Conservation (phyloP, 257 asterid genomes). For the Solanum microdontum region DNA sequence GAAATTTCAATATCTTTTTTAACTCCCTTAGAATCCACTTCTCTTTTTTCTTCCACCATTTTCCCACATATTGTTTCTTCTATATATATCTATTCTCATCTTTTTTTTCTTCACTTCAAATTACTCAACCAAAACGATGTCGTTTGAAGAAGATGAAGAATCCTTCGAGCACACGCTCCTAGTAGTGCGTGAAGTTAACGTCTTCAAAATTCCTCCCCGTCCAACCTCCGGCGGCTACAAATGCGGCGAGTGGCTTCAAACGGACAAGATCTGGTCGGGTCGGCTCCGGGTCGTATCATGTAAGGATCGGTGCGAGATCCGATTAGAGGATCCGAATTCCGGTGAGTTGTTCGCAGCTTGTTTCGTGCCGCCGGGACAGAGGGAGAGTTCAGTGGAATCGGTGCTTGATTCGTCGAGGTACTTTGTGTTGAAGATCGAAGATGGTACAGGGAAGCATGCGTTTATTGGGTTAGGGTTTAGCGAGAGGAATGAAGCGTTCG, state of each 20-base stretch:
- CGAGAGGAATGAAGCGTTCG: constrained; percentile 96
- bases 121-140: constrained; percentile 24
- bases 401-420: constrained; percentile 88
- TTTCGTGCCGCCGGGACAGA: constrained; percentile 75
- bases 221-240: constrained; percentile 91
- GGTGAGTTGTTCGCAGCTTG: constrained; percentile 97
- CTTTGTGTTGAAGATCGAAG: constrained; percentile 87
- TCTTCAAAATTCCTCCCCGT: constrained; percentile 93
- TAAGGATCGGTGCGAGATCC: constrained; percentile 82
- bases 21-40: not conserved
- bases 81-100: not conserved
- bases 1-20: not conserved
- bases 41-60: not conserved
- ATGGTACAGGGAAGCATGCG: constrained; percentile 86
- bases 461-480: constrained; percentile 76
- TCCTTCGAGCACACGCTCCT: constrained; percentile 86
- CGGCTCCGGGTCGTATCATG: constrained; percentile 82
- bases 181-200: constrained; percentile 85
- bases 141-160: constrained; percentile 70
- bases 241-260: constrained; percentile 97
- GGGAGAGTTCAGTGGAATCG: constrained; percentile 79
- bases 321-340: constrained; percentile 80
- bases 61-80: not conserved
- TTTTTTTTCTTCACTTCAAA: not conserved
- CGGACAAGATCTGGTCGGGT: constrained; percentile 97